phyloP scores from a whole-genome alignment of 2,329 filamentous ascomycete species.

The Emergomyces orientalis region DNA sequence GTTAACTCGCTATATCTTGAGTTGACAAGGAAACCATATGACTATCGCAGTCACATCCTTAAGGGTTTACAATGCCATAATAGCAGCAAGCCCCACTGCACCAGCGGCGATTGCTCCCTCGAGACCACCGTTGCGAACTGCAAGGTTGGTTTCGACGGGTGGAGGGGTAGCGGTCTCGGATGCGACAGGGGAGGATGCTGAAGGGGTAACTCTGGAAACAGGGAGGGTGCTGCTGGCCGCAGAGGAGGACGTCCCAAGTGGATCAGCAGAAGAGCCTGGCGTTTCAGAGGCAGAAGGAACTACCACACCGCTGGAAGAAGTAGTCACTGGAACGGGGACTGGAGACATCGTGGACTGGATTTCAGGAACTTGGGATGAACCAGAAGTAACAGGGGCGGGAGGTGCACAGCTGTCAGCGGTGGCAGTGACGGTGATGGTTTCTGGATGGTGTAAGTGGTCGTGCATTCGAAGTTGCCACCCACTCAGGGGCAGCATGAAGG shows the following conservation, averaged over 20 bases:
- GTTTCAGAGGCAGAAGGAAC: neutral
- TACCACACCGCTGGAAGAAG: neutral
- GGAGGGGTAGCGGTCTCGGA: neutral
- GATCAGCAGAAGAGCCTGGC: neutral
- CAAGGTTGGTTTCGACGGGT: neutral
- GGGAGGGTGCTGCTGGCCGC: neutral
- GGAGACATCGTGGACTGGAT: neutral
- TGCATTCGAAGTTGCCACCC: neutral
- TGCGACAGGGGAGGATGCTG: neutral
- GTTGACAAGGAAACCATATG: neutral
- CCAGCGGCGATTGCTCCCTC: conserved; percentile 6
- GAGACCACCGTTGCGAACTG: conserved; percentile 1
- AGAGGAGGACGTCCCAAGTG: neutral
- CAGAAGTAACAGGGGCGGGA: neutral
- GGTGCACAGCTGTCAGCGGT: neutral
- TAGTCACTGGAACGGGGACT: neutral
- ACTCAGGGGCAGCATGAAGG: neutral
- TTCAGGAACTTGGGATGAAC: neutral
- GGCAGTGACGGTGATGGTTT: conserved; percentile 5
- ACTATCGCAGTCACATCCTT: neutral
- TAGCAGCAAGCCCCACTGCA: conserved; percentile 10
- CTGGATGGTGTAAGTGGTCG: neutral
- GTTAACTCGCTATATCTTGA: neutral
- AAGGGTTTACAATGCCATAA: conserved; percentile 11
- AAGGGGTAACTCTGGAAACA: neutral